Evolutionary conservation across 129 eudicot species (phyloP).

Genomic region (Chrysanthemum lavandulifolium): DNA sequence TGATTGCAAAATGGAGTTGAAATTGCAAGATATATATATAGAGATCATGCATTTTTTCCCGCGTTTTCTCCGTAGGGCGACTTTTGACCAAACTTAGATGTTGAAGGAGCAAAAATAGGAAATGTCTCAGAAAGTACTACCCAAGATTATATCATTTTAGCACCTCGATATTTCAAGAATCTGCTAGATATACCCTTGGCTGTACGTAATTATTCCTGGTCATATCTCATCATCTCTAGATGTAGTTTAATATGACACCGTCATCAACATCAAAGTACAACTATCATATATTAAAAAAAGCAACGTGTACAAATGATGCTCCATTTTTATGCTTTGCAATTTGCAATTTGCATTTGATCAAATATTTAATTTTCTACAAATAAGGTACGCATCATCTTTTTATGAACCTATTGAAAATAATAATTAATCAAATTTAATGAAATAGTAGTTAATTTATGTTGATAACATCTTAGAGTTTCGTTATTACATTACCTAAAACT

Average conservation of each 20-base stretch:
- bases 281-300: neutral
- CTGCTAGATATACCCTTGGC: neutral
- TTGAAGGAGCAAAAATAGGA: slow-evolving; percentile 15
- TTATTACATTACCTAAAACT: too few relatives aligned
- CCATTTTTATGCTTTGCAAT: neutral
- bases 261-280: slow-evolving; percentile 15
- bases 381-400: too few relatives aligned
- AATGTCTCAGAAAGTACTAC: slow-evolving; percentile 22
- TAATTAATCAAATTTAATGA: too few relatives aligned
- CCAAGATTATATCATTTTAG: neutral
- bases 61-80: slow-evolving; percentile 23
- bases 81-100: slow-evolving; percentile 11
- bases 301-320: slow-evolving; percentile 5
- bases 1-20: neutral
- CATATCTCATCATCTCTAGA: slow-evolving; percentile 1
- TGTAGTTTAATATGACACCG: neutral
- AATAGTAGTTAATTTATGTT: too few relatives aligned
- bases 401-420: too few relatives aligned
- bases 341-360: too few relatives aligned
- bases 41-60: neutral
- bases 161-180: slow-evolving; percentile 8
- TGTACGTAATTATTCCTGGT: neutral
- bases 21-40: neutral
- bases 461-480: too few relatives aligned
- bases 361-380: too few relatives aligned